A percentile compares a stretch with the other conserved stretches of the same genome.
These are phyloP conservation scores for Zymoseptoria pseudotritici DNA, from an alignment of 2,329 filamentous ascomycete genomes.

Conservation along the genomic window DNA sequence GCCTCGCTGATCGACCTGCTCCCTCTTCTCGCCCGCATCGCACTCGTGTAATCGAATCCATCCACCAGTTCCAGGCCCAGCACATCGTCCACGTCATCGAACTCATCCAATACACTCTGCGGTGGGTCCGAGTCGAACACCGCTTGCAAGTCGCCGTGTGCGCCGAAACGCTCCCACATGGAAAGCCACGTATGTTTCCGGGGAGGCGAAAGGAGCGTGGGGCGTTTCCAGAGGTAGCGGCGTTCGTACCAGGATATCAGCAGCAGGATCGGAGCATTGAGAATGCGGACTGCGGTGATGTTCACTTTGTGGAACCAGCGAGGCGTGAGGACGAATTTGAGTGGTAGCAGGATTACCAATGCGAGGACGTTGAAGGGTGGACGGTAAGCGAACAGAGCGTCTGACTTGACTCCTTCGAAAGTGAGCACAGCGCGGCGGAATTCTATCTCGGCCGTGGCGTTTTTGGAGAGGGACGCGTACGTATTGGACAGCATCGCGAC, in stretches of 20 bases:
- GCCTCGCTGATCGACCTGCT: conserved; percentile 22
- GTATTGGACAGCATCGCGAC: conserved; percentile 83
- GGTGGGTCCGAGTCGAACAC: conserved; percentile 68
- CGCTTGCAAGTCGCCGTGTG: conserved; percentile 62
- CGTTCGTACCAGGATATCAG: conserved; percentile 65
- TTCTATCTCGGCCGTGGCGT: conserved; percentile 75
- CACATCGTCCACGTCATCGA: conserved; percentile 43
- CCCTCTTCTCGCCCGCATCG: conserved; percentile 21
- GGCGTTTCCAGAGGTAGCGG: conserved; percentile 54
- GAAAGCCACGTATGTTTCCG: conserved; percentile 35
- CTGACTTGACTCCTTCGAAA: conserved; percentile 77
- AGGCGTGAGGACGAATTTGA: conserved; percentile 70
- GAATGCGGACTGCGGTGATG: conserved; percentile 63
- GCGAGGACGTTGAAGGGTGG: conserved; percentile 80
- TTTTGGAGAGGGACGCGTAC: conserved; percentile 68
- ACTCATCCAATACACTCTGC: conserved; percentile 41
- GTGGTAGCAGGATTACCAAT: conserved; percentile 63
- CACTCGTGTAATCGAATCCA: conserved; percentile 20
- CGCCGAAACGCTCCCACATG: conserved; percentile 64
- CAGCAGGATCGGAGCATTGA: conserved; percentile 69
- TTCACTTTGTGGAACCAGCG: conserved; percentile 90
- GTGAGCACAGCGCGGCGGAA: conserved; percentile 75
- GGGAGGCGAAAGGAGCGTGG: conserved; percentile 28
- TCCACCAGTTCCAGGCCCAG: conserved; percentile 38
- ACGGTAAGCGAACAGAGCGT: conserved; percentile 74